Conservation (phyloP, 1,139 yeast genomes). For the Sugiyamaella grinbergsii region DNA sequence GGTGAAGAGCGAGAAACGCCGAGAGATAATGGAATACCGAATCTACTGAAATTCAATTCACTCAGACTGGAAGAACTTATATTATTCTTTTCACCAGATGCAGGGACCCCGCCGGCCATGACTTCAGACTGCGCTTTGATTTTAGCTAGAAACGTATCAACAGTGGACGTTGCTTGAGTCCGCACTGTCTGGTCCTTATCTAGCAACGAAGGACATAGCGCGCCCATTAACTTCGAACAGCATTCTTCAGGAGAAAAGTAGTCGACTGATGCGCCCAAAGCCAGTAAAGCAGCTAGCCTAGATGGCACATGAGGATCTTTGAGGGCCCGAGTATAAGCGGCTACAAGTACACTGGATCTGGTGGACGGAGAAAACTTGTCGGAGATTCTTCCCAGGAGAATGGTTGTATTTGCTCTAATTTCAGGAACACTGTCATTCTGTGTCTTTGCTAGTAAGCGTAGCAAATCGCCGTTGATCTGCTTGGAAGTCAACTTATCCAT, state of each 20-base stretch:
- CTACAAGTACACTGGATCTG: slow-evolving; percentile 62
- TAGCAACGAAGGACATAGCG: slow-evolving; percentile 78
- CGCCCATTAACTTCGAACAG: slow-evolving; percentile 80
- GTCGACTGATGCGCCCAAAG: slow-evolving; percentile 65
- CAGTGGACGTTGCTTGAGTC: slow-evolving; percentile 65
- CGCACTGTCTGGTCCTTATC: slow-evolving; percentile 75
- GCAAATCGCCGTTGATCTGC: slow-evolving; percentile 81
- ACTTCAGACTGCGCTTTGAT: slow-evolving; percentile 64
- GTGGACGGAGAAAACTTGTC: slow-evolving; percentile 53
- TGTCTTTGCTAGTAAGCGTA: slow-evolving; percentile 80
- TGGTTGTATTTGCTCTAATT: slow-evolving; percentile 82
- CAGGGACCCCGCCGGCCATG: slow-evolving; percentile 35
- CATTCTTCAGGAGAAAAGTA: slow-evolving; percentile 74
- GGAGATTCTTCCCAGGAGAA: slow-evolving; percentile 73
- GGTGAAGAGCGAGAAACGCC: background rate
- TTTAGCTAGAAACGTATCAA: slow-evolving; percentile 63
- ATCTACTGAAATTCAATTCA: background rate
- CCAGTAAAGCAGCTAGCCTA: slow-evolving; percentile 74
- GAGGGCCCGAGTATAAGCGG: slow-evolving; percentile 83
- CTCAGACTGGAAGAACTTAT: background rate
- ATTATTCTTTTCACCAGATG: background rate
- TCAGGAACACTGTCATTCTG: slow-evolving; percentile 85
- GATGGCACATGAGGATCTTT: slow-evolving; percentile 81
- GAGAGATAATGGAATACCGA: slow-evolving; percentile 6
- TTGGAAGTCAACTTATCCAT: slow-evolving; percentile 71